These are phyloP conservation scores for Cadophora gregata DNA, from an alignment of 2,329 filamentous ascomycete species.

Conservation along the genomic window DNA sequence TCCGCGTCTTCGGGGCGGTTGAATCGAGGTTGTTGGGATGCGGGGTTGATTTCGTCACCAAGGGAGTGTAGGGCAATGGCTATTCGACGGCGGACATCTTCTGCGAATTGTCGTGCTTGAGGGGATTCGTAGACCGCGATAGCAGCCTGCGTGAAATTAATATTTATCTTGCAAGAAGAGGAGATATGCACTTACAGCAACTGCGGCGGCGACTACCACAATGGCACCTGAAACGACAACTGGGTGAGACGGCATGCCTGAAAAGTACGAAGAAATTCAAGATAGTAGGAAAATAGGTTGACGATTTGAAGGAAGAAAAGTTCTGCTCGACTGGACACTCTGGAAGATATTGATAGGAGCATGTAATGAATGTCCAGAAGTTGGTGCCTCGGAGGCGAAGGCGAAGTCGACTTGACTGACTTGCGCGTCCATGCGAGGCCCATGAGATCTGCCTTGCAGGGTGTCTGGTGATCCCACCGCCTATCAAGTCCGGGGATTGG, in stretches of 20 bases:
- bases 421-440: slow-evolving; percentile 21
- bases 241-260: slow-evolving; percentile 43
- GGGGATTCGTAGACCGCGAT: slow-evolving; percentile 65
- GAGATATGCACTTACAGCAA: slow-evolving; percentile 40
- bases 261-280: slow-evolving; percentile 20
- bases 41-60: slow-evolving; percentile 58
- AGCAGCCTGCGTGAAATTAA: slow-evolving; percentile 39
- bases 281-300: slow-evolving; percentile 8
- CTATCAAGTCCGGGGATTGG: slow-evolving; percentile 26
- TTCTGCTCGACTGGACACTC: background rate
- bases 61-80: slow-evolving; percentile 64
- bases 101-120: slow-evolving; percentile 65
- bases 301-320: slow-evolving; percentile 15
- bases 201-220: slow-evolving; percentile 42
- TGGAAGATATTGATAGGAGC: slow-evolving; percentile 3
- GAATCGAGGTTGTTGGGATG: slow-evolving; percentile 56
- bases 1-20: slow-evolving; percentile 71
- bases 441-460: slow-evolving; percentile 16
- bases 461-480: slow-evolving; percentile 25
- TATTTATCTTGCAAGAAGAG: slow-evolving; percentile 1
- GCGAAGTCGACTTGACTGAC: slow-evolving; percentile 17
- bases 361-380: background rate
- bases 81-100: slow-evolving; percentile 66
- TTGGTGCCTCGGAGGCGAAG: slow-evolving; percentile 27
- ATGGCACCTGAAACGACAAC: slow-evolving; percentile 43